A percentile compares a stretch with the other conserved stretches of the same genome.
These are phyloP conservation scores for Plenodomus tracheiphilus DNA, from an alignment of 2,329 filamentous ascomycete genomes.

Conservation along the genomic window DNA sequence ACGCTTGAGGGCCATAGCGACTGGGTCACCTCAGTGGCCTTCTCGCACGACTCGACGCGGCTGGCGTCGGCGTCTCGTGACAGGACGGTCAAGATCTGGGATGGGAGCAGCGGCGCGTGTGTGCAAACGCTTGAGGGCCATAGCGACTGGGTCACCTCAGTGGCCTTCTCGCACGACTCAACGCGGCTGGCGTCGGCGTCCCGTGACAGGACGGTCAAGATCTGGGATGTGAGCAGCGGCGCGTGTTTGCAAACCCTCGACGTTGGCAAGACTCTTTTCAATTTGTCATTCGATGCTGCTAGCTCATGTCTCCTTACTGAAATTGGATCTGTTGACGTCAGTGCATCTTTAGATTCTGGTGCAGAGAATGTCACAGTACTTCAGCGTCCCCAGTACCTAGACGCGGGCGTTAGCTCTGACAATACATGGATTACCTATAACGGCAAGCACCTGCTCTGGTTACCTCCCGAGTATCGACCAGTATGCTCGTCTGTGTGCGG, in stretches of 20 bases:
- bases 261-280: slow-evolving; percentile 5
- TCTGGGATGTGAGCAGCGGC: slow-evolving; percentile 21
- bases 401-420: slow-evolving; percentile 12
- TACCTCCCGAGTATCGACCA: slow-evolving; percentile 27
- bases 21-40: slow-evolving; percentile 8
- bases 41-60: too few relatives aligned
- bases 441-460: slow-evolving; percentile 19
- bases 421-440: slow-evolving; percentile 20
- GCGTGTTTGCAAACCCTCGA: slow-evolving; percentile 8
- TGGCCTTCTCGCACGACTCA: slow-evolving; percentile 16
- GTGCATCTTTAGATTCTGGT: neutral
- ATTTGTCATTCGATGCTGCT: slow-evolving; percentile 22
- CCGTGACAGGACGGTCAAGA: too few relatives aligned
- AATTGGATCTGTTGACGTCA: slow-evolving; percentile 15
- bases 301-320: slow-evolving; percentile 22
- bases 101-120: slow-evolving; percentile 2
- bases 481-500: slow-evolving; percentile 15
- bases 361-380: slow-evolving; percentile 3
- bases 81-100: too few relatives aligned
- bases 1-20: slow-evolving; percentile 14
- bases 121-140: slow-evolving; percentile 23
- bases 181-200: slow-evolving; percentile 3
- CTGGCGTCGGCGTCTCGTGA: too few relatives aligned
- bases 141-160: slow-evolving; percentile 4
- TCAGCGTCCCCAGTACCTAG: slow-evolving; percentile 11